Base-by-base conservation (phyloP, 805 yeast genomes). In the Ogataea ramenticola region DNA sequence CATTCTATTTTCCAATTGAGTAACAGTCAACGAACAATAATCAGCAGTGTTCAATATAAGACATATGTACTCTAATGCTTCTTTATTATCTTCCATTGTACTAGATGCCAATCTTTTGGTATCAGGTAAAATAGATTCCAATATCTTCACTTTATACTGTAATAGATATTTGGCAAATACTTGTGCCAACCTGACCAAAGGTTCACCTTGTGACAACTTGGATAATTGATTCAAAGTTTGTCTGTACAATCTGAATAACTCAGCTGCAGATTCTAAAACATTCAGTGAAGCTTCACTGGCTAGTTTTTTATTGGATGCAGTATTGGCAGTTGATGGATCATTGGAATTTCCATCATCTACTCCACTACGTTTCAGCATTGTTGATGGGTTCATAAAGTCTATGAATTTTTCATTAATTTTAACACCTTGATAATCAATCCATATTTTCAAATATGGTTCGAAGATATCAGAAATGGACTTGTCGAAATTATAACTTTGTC, bases 21-120 rank as follows among this genome's bases (percentile, higher is more conserved):
- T 73, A 2, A 82, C 77, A 3, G 96, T 93, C 11, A 78, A 70
- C 16, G 86, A 76, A 46, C 96, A 82, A 60, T 90, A 93, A 58
- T 91, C 96, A 1, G 96, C 88, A 0, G 99, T 91, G 52, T 88
- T 87, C 31, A 91, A 65, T 10, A 89, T 74, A 57, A 87, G 66
- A 26, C 93, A 81, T 1, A 86, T 70, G 46, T 83, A 77, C 37
- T 72, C 73, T 17, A 86, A 65, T 1, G 86, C 80, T 50, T 85
- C 91, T 12, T 73, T 65, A 24, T 78, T 73, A 26, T 65, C 55
- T 34, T 53, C 44, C 1, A 61, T 60, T 20, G 68, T 64, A 9
- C 55, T 58, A 2, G 67, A 62, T 1, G 57, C 49, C 17, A 58
- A 43, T 30, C 52, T 44, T 34, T 54, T 57, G 12, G 48, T 43